phyloP scores from a whole-genome alignment of 148 eudicot species.

The Rhododendron vialii region DNA sequence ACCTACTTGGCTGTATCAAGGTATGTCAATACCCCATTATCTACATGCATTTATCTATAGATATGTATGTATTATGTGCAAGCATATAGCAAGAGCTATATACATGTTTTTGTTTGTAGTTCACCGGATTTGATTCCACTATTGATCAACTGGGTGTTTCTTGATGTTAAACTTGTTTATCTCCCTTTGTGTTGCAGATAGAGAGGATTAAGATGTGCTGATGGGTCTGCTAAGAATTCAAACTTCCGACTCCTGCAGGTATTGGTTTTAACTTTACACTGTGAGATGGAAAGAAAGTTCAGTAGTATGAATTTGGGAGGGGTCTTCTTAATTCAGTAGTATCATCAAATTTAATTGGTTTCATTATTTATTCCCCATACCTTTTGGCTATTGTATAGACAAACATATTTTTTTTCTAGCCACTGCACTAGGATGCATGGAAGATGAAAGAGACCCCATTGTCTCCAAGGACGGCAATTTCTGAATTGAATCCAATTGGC shows the following conservation, averaged over 20 bases:
- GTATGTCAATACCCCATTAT: not conserved
- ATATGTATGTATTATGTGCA: not conserved
- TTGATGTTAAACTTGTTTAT: not conserved
- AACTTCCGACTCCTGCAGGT: not conserved
- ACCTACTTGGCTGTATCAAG: constrained; percentile 13
- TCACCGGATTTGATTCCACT: not conserved
- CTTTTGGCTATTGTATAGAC: too few species aligned
- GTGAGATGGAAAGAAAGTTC: not conserved
- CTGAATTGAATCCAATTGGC: too few species aligned
- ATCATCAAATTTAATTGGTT: too few species aligned
- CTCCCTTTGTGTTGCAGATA: not conserved
- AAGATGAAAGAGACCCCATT: too few species aligned
- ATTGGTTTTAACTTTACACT: not conserved
- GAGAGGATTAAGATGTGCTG: constrained; percentile 5
- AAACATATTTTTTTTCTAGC: too few species aligned
- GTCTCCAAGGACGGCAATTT: too few species aligned
- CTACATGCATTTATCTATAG: too few species aligned
- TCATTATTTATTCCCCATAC: too few species aligned
- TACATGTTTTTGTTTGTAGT: not conserved
- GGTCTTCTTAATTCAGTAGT: too few species aligned
- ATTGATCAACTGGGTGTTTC: not conserved
- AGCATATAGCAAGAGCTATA: too few species aligned
- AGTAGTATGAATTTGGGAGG: too few species aligned
- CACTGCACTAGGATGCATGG: too few species aligned
- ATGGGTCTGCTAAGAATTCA: constrained; percentile 7